Conservation (phyloP, 768 basidiomycete species). For the Collybiopsis confluens region DNA sequence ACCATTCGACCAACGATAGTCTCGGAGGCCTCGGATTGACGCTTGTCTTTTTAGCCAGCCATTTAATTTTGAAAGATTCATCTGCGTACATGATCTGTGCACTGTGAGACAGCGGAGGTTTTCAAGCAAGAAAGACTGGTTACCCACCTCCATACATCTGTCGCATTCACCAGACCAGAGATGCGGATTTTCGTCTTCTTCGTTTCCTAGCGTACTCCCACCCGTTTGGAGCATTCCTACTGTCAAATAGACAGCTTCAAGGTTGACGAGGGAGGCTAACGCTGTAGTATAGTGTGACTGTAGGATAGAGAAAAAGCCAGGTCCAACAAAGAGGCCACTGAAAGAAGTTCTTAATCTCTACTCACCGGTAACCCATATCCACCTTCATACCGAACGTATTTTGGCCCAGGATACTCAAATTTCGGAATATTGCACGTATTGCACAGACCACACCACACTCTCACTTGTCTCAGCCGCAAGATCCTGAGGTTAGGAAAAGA, state of each 20-base stretch:
- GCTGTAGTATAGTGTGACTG: neutral
- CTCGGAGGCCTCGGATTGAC: neutral
- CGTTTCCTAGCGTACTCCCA: neutral
- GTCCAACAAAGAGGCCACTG: no score
- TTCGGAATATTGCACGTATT: neutral
- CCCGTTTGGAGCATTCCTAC: neutral
- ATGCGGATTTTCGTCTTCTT: neutral
- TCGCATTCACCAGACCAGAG: slow-evolving; percentile 4
- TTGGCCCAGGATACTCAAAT: neutral
- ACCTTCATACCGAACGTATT: neutral
- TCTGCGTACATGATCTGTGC: slow-evolving; percentile 2
- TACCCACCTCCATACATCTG: neutral
- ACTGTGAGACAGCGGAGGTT: neutral
- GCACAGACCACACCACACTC: slow-evolving; percentile 2
- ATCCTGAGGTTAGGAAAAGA: neutral
- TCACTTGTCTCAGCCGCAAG: neutral
- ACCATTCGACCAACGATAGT: neutral
- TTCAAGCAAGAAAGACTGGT: neutral
- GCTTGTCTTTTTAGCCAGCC: neutral
- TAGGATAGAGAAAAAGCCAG: no score
- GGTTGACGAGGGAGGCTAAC: neutral
- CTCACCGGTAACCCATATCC: slow-evolving; percentile 1
- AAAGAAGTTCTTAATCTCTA: no score
- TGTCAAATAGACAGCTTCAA: neutral
- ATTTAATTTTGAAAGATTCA: neutral